These are phyloP conservation scores for Pichia pseudocactophila DNA, from an alignment of 805 yeast species.

Conservation along the genomic window DNA sequence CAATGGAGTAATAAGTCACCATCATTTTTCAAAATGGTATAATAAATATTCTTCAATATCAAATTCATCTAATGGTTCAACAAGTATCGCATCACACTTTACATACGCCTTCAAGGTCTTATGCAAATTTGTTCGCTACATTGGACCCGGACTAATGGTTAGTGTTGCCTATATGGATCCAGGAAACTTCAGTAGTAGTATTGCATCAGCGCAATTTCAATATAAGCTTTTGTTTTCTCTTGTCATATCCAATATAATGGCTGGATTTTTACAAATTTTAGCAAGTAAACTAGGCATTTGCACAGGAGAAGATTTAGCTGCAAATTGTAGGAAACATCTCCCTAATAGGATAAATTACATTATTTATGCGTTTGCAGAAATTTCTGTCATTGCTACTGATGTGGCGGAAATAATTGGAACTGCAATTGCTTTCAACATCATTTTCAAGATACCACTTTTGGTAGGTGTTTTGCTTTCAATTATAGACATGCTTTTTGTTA, in stretches of 20 bases:
- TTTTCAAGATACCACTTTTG: constrained; percentile 70
- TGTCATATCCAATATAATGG: constrained; percentile 72
- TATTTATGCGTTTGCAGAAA: constrained; percentile 72
- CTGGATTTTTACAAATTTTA: constrained; percentile 75
- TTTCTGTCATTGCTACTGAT: constrained; percentile 92
- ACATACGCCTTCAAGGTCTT: constrained; percentile 2
- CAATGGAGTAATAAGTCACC: no score
- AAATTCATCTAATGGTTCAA: no score
- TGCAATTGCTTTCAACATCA: constrained; percentile 82
- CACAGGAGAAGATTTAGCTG: constrained; percentile 88
- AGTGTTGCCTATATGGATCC: constrained; percentile 96
- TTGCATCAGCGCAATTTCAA: constrained; percentile 67
- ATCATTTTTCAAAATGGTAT: no score
- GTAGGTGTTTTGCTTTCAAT: constrained; percentile 81
- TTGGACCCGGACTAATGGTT: constrained; percentile 97
- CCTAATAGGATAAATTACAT: constrained; percentile 50
- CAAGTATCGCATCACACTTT: not conserved
- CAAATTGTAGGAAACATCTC: constrained; percentile 70
- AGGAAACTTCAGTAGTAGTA: constrained; percentile 93
- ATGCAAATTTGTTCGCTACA: constrained; percentile 34
- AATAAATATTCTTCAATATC: no score
- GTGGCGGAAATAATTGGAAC: constrained; percentile 98
- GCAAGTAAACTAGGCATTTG: constrained; percentile 89
- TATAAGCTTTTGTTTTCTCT: constrained; percentile 74
- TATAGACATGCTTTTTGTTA: constrained; percentile 74